Evolutionary conservation across 2,329 filamentous ascomycete species (phyloP).

Genomic region (Colletotrichum sp.): DNA sequence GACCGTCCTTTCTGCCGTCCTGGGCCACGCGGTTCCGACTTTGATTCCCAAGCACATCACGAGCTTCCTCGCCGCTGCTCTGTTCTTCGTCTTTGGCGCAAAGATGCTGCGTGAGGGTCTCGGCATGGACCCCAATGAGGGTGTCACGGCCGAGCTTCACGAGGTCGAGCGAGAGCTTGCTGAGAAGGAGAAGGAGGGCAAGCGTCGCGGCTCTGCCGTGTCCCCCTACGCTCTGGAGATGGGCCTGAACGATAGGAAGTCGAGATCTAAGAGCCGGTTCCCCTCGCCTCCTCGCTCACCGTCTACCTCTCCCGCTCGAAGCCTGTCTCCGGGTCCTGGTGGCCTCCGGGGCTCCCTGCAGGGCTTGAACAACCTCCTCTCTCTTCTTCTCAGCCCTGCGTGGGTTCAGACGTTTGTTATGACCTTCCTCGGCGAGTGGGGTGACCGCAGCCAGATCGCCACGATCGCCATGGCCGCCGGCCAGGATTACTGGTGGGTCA

Average conservation of each 20-base stretch:
- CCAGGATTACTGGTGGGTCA: conserved; percentile 99
- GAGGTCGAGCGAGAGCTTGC: conserved; percentile 94
- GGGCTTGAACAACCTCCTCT: conserved; percentile 85
- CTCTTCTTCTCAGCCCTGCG: conserved; percentile 87
- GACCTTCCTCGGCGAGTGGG: conserved; percentile 99
- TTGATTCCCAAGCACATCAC: conserved; percentile 91
- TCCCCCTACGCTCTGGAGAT: conserved; percentile 82
- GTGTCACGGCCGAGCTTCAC: conserved; percentile 95
- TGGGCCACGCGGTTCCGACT: conserved; percentile 90
- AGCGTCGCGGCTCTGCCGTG: conserved; percentile 68
- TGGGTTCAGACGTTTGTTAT: conserved; percentile 99
- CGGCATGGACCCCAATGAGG: conserved; percentile 87
- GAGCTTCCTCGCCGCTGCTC: conserved; percentile 79
- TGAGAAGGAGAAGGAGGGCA: conserved; percentile 85
- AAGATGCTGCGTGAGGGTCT: conserved; percentile 87
- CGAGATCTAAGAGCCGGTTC: conserved; percentile 76
- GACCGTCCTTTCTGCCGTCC: conserved; percentile 91
- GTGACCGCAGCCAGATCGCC: conserved; percentile 95
- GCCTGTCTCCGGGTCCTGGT: conserved; percentile 52
- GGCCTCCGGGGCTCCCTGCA: conserved; percentile 42
- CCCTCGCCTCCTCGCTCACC: conserved; percentile 82
- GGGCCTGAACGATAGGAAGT: conserved; percentile 72
- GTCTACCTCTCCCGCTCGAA: conserved; percentile 75
- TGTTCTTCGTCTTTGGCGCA: conserved; percentile 90
- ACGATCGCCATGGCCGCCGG: conserved; percentile 99